phyloP scores from a whole-genome alignment of 192 early-diverging fungal species.

The Coemansia asiatica region DNA sequence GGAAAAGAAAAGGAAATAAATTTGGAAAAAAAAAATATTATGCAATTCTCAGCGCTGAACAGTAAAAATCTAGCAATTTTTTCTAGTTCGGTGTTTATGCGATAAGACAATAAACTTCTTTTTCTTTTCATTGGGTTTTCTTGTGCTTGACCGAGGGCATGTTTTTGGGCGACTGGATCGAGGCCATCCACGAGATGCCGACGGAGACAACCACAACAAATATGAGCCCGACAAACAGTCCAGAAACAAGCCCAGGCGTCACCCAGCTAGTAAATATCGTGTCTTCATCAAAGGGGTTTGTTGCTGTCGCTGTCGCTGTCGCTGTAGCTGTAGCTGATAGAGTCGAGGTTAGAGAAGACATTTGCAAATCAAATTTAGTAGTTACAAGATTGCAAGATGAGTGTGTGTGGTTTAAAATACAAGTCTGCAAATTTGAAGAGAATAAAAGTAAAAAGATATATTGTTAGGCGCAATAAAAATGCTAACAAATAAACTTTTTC shows the following conservation, averaged over 20 bases:
- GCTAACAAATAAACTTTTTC: not conserved
- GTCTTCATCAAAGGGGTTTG: slow-evolving; percentile 40
- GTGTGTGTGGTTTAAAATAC: not conserved
- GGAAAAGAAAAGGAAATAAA: not conserved
- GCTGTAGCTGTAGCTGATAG: slow-evolving; percentile 14
- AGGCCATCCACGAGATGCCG: slow-evolving; percentile 49
- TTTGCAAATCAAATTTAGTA: not conserved
- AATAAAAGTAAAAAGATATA: not conserved
- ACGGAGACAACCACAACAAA: slow-evolving; percentile 42
- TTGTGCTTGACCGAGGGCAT: slow-evolving; percentile 50
- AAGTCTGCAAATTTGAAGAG: not conserved
- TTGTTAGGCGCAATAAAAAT: not conserved
- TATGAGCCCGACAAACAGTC: slow-evolving; percentile 31
- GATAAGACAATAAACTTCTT: too few relatives aligned
- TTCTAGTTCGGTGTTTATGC: too few relatives aligned
- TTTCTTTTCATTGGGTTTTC: slow-evolving; percentile 31
- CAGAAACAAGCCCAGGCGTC: slow-evolving; percentile 51
- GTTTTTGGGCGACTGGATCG: slow-evolving; percentile 49
- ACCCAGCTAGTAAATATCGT: slow-evolving; percentile 55
- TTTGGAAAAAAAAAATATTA: not conserved
- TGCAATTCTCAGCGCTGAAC: too few relatives aligned
- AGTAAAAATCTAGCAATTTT: too few relatives aligned
- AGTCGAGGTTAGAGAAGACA: slow-evolving; percentile 9
- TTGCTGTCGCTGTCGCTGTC: slow-evolving; percentile 17
- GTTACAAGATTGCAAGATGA: not conserved